Evolutionary conservation across 1,284 basidiomycete species (phyloP).

Genomic region (Meira miltonrushii): DNA sequence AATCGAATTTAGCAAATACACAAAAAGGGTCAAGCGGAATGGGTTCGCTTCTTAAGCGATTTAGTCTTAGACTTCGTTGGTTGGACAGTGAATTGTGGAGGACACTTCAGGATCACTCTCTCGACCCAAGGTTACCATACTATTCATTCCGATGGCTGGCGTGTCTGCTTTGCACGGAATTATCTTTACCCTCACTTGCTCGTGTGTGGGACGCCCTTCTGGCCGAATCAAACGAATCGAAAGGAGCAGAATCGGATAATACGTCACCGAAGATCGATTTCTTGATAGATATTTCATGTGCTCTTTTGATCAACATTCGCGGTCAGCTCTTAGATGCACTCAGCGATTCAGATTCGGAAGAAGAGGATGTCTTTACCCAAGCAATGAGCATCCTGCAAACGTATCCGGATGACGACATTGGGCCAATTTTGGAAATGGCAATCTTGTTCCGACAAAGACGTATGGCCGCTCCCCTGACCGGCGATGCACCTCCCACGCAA

Average conservation of each 20-base stretch:
- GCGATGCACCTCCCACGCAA: slow-evolving; percentile 33
- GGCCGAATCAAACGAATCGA: slow-evolving; percentile 27
- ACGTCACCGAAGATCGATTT: slow-evolving; percentile 42
- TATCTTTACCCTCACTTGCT: slow-evolving; percentile 37
- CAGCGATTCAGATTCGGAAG: slow-evolving; percentile 7
- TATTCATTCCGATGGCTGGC: slow-evolving; percentile 50
- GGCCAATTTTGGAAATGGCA: slow-evolving; percentile 38
- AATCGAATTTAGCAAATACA: background rate
- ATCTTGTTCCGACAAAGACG: slow-evolving; percentile 31
- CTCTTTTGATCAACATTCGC: slow-evolving; percentile 37
- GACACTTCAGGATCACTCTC: slow-evolving; percentile 11
- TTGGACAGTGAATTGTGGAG: slow-evolving; percentile 37
- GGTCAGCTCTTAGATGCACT: slow-evolving; percentile 12
- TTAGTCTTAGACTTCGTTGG: slow-evolving; percentile 36
- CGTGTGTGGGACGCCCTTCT: slow-evolving; percentile 47
- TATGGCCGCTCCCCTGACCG: slow-evolving; percentile 38
- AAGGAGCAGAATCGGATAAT: slow-evolving; percentile 6
- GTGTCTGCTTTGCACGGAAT: slow-evolving; percentile 43
- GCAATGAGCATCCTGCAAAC: slow-evolving; percentile 37
- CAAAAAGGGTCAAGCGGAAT: slow-evolving; percentile 23
- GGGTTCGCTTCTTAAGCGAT: slow-evolving; percentile 31
- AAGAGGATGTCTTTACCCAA: slow-evolving; percentile 31
- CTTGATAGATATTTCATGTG: slow-evolving; percentile 45
- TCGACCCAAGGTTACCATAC: slow-evolving; percentile 46
- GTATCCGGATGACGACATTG: slow-evolving; percentile 40